Evolutionary conservation across 352 stramenopile genomes (phyloP), one percentile per base, ranked within the genome.

Genomic region (Phytophthora pini): DNA sequence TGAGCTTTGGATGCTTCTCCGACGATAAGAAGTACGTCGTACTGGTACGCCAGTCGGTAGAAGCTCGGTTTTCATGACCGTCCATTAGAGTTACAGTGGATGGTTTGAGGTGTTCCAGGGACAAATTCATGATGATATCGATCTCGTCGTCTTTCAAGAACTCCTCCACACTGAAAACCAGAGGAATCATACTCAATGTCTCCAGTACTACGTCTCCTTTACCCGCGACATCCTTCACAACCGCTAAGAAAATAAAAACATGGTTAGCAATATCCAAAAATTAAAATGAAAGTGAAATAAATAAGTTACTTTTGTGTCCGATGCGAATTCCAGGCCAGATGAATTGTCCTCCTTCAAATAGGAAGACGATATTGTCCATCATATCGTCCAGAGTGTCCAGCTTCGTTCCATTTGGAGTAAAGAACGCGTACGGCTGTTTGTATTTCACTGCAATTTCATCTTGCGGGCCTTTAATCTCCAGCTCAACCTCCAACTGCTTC

Each of bases 61-160:
- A 34, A 1, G 86, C 73, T 9, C 84, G 84, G 44, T 83, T 83
- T 54, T 90, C 82, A 50, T 94, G 81, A 31, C 79, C 84, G 56
- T 93, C 86, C 24, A 81, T 73, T 22, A 84, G 76, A 40, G 76
- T 78, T 47, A 94, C 86, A 4, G 65, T 77, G 20, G 85, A 93
- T 3, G 85, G 80, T 38, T 75, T 70, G 17, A 92, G 57, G 58
- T 93, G 79, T 12, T 80, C 65, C 59, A 92, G 57, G 12, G 85
- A 92, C 47, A 92, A 70, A 7, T 88, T 72, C 59, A 92, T 66
- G 63, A 94, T 90, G 11, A 92, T 52, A 50, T 92, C 85, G 50
- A 94, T 92, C 60, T 92, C 83, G 13, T 92, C 80, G 56, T 94
- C 83, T n/a, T 84, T 82, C 7, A 94, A 67, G 29, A 94, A 92